Evolutionary conservation across 2,329 filamentous ascomycete genomes (phyloP).

Genomic region (Hawksworthiomyces lignivorus): DNA sequence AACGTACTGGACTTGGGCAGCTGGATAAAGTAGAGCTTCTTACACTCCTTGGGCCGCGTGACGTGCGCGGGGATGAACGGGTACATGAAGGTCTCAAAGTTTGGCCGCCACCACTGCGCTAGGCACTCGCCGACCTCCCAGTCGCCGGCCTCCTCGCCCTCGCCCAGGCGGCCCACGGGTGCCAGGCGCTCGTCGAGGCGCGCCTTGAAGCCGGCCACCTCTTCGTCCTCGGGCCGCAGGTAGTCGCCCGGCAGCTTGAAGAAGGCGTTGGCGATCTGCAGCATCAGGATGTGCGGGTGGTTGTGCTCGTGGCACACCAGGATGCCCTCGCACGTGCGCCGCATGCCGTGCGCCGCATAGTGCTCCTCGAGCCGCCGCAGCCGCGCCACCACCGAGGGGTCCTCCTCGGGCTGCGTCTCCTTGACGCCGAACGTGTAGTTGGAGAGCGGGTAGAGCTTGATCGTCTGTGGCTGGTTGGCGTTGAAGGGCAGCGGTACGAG

Average conservation of each 20-base stretch:
- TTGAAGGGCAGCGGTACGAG: slow-evolving; percentile 78
- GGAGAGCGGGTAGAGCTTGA: slow-evolving; percentile 87
- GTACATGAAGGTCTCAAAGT: slow-evolving; percentile 99
- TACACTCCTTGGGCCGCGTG: slow-evolving; percentile 95
- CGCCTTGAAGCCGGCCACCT: slow-evolving; percentile 89
- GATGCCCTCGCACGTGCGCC: slow-evolving; percentile 92
- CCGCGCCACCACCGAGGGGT: slow-evolving; percentile 87
- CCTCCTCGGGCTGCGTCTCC: slow-evolving; percentile 95
- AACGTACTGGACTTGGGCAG: slow-evolving; percentile 83
- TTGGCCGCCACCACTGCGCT: slow-evolving; percentile 97
- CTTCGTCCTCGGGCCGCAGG: slow-evolving; percentile 78
- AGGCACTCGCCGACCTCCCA: slow-evolving; percentile 94
- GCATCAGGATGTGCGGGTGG: slow-evolving; percentile 96
- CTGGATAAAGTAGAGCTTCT: slow-evolving; percentile 97
- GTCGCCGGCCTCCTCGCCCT: slow-evolving; percentile 75
- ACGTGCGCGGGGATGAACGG: slow-evolving; percentile 95
- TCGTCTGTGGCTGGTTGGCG: slow-evolving; percentile 78
- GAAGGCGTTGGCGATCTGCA: slow-evolving; percentile 98
- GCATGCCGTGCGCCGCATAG: slow-evolving; percentile 88
- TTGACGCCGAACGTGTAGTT: slow-evolving; percentile 99
- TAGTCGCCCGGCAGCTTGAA: slow-evolving; percentile 99
- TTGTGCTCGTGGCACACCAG: slow-evolving; percentile 98
- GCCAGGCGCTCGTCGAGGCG: slow-evolving; percentile 89
- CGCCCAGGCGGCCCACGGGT: slow-evolving; percentile 77
- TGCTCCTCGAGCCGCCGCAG: slow-evolving; percentile 94